Evolutionary conservation across 2,329 filamentous ascomycete genomes (phyloP).

Genomic region (Cladophialophora exuberans): DNA sequence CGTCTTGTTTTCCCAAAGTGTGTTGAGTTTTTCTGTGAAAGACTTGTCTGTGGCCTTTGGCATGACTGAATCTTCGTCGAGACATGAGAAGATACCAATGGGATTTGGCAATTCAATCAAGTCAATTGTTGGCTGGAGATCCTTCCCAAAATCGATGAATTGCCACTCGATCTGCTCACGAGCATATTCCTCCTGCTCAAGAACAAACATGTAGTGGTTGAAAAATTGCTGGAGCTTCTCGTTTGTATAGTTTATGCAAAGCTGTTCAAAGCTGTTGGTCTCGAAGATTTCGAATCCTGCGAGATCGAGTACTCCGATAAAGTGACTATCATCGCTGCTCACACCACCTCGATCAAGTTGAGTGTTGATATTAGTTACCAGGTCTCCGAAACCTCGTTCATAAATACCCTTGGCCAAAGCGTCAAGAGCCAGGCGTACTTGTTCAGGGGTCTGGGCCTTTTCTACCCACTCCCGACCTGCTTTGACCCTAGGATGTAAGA

Average conservation of each 20-base stretch:
- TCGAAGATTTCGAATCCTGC: conserved; percentile 99
- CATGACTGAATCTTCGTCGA: conserved; percentile 98
- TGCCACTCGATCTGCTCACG: conserved; percentile 99
- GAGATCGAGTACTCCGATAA: conserved; percentile 98
- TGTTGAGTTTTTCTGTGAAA: conserved; percentile 97
- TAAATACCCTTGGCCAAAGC: conserved; percentile 97
- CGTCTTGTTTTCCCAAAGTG: conserved; percentile 94
- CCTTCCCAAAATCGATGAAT: conserved; percentile 97
- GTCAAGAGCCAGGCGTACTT: conserved; percentile 86
- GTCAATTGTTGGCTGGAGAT: conserved; percentile 96
- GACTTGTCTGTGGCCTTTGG: conserved; percentile 96
- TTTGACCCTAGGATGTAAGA: conserved; percentile 92
- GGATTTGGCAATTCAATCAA: conserved; percentile 94
- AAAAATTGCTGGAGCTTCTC: conserved; percentile 99
- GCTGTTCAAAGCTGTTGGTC: conserved; percentile 95
- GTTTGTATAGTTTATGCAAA: conserved; percentile 99
- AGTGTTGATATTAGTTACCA: conserved; percentile 87
- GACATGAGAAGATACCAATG: conserved; percentile 96
- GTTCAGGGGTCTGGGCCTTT: conserved; percentile 96
- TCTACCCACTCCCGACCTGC: conserved; percentile 98
- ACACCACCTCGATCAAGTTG: conserved; percentile 86
- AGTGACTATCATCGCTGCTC: conserved; percentile 84
- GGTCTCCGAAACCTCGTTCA: conserved; percentile 89
- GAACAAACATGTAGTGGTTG: conserved; percentile 99
- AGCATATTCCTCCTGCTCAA: conserved; percentile 98